Base-by-base conservation (phyloP, 371 early-diverging fungal species). In the Mortierella sp. region DNA sequence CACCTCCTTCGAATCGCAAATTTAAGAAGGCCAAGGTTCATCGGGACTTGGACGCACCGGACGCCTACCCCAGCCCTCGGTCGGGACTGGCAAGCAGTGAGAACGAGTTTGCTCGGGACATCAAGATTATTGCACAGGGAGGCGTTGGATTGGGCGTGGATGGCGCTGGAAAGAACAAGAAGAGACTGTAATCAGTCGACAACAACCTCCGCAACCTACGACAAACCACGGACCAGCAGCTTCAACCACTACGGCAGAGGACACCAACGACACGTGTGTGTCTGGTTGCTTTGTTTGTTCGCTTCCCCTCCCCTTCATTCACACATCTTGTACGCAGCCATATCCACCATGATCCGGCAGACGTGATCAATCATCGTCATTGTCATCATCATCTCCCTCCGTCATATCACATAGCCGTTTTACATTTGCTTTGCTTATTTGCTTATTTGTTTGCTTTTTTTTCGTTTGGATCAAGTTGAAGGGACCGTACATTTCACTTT, bases 21-120 rank as follows among this genome's bases (percentile, higher is more conserved):
- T 75, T 60, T 43, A 79, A 70, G 43, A 82, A 82, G 75, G 74
- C 79, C 58, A 80, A 83, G 71, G 18, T 70, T 14, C 86, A 85
- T 32, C 74, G 82, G 44, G 86, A 85, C 49, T 72, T 85, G 63
- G 86, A 85, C 72, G 86, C 86, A n/a, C 86, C 86, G 5, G 86
- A 85, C 71, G n/a, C 82, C 7, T 82, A 79, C 58, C 86, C 86
- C 0, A 82, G 77, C 71, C 82, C 86, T 41, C 74, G 86, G 75
- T 56, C 79, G 24, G 86, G 86, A 38, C 48, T 82, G 4, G 29
- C 65, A 29, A 79, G 56, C 29, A 82, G 76, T 27, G 77, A 21
- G 48, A 77, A 85, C 68, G 82, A 82, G 60, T 85, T 85, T 75
- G 79, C 76, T n/a, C 51, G 81, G 35, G 86, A 85, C 11, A 85